These are phyloP conservation scores for Fusarium staphyleae DNA, from an alignment of 2,329 filamentous ascomycete genomes.

Conservation along the genomic window DNA sequence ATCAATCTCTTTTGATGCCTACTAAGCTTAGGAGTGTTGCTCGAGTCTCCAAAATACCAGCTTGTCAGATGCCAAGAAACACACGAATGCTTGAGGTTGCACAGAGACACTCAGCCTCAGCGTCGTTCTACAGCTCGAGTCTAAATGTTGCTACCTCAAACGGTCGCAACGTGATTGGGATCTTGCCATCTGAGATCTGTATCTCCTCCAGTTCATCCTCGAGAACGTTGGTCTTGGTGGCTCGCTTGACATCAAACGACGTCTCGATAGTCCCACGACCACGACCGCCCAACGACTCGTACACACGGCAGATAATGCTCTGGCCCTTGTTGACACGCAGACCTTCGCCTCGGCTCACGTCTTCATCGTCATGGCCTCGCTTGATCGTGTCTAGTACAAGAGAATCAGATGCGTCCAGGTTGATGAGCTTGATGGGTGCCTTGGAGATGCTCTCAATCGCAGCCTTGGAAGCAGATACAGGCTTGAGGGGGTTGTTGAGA, in stretches of 20 bases:
- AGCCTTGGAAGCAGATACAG: constrained; percentile 42
- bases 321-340: constrained; percentile 72
- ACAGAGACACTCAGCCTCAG: constrained; percentile 41
- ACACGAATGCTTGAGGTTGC: constrained; percentile 27
- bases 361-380: constrained; percentile 87
- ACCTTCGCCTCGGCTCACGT: constrained; percentile 67
- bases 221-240: constrained; percentile 83
- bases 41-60: background rate
- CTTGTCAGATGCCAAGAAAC: constrained; percentile 21
- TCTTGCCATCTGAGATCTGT: constrained; percentile 55
- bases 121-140: constrained; percentile 57
- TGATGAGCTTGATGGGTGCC: constrained; percentile 70
- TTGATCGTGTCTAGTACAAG: constrained; percentile 90
- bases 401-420: constrained; percentile 60
- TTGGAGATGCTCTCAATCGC: constrained; percentile 39
- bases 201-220: constrained; percentile 84
- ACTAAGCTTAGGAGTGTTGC: background rate
- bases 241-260: constrained; percentile 74
- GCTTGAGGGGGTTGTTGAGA: constrained; percentile 81
- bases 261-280: constrained; percentile 74
- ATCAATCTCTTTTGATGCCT: background rate
- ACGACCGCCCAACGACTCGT: constrained; percentile 86
- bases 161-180: constrained; percentile 72
- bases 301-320: constrained; percentile 84
- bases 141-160: constrained; percentile 89